Evolutionary conservation across 2,329 filamentous ascomycete species (phyloP), one percentile per base, ranked within the genome.

Genomic region (Diaporthe sp.): DNA sequence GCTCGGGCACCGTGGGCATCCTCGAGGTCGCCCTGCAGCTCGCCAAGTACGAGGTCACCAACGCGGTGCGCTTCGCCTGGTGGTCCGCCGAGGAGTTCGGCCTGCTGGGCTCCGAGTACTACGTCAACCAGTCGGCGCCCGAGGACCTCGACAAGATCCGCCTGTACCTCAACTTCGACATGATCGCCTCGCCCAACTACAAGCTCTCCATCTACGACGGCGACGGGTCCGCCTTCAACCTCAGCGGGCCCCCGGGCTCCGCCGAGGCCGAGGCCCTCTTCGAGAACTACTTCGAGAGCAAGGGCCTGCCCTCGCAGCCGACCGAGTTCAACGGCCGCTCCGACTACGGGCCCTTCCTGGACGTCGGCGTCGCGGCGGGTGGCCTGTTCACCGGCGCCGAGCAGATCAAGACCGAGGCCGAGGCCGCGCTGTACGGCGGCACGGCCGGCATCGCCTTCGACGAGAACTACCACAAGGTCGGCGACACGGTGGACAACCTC

Each of bases 281-380:
- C 25, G 82, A 85, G 9, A 79, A 85, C 78, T 81, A 37, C 79
- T 81, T 83, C 10, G 79, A 81, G 71, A 81, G 81, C 58, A 84
- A 88, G 69, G 87, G 85, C 22, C 81, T 86, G 57, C 86, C 87
- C 77, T 91, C 88, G 76, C 90, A 90, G 0, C 89, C 90, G 39
- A 91, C 91, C 34, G 88, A 89, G 61, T 94, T 94, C 80, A 89
- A 90, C 81, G 57, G 57, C 42, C 69, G 69, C 28, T 72, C 69
- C 28, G 93, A 94, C 81, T 94, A 94, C 79, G 91, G 89, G 53
- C 90, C 89, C 3, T 94, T 94, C 84, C 90, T 93, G 77, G 88
- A 89, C 79, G 89, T 89, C 78, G 91, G 91, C 13, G 92, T 94
- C 75, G 91, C 93, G 2, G 89, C 90, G 0, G 93, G 93, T 37